These are phyloP conservation scores for Vitis hybrid DNA, from an alignment of 177 flowering plant genomes.

Conservation along the genomic window DNA sequence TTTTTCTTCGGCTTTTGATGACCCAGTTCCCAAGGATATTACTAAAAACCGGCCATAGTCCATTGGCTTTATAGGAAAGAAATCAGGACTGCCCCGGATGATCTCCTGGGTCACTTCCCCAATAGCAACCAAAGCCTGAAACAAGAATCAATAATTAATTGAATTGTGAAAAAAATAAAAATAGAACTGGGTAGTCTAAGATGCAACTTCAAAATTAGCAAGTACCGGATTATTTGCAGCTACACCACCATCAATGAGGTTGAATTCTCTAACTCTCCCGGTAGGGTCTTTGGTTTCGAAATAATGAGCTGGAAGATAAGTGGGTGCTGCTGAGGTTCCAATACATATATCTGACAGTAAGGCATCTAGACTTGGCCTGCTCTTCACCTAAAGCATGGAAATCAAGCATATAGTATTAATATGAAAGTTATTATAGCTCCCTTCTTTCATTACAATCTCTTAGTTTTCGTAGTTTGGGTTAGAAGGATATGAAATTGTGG, in stretches of 20 bases:
- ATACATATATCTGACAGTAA: slow-evolving; percentile 19
- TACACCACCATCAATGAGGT: too few relatives aligned
- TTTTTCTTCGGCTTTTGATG: slow-evolving; percentile 8
- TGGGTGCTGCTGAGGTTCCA: slow-evolving; percentile 23
- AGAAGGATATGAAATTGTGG: not conserved
- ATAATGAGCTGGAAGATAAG: slow-evolving; percentile 17
- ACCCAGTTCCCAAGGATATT: slow-evolving; percentile 20
- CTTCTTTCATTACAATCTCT: too few relatives aligned
- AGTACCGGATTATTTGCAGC: slow-evolving; percentile 66
- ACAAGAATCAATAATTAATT: not conserved
- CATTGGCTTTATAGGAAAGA: slow-evolving; percentile 17
- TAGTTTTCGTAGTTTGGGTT: too few relatives aligned
- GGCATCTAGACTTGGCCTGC: not conserved
- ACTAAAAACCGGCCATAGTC: slow-evolving; percentile 20
- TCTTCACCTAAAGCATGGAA: slow-evolving; percentile 1
- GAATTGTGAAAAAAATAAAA: slow-evolving; percentile 3
- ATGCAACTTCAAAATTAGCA: not conserved
- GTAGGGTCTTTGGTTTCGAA: slow-evolving; percentile 6
- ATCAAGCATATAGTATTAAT: too few relatives aligned
- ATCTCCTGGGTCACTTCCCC: slow-evolving; percentile 12
- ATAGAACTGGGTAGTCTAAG: not conserved
- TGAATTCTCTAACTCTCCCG: too few relatives aligned
- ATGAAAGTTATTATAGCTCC: too few relatives aligned
- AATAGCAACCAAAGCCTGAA: slow-evolving; percentile 20
- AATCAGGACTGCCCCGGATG: slow-evolving; percentile 1